A percentile compares a stretch with the other conserved stretches of the same genome.
Conservation (phyloP, 2,329 filamentous ascomycete genomes). For the Penicillium crustosum region DNA sequence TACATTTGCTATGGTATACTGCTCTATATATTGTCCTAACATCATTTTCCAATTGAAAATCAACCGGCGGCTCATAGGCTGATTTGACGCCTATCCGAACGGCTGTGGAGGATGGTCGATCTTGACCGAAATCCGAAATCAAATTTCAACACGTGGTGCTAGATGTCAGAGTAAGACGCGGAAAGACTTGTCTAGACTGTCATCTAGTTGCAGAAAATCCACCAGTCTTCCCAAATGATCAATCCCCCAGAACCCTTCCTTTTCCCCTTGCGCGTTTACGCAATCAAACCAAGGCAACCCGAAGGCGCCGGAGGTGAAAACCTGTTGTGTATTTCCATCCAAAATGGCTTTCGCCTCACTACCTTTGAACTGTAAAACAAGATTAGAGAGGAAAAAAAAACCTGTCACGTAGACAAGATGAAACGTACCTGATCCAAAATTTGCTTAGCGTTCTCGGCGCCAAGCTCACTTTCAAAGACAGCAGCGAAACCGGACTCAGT, state of each 20-base stretch:
- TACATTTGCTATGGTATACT: too few relatives aligned
- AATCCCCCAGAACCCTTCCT: conserved; percentile 59
- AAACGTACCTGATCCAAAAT: not conserved
- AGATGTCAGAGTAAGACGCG: conserved; percentile 25
- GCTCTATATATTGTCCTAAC: not conserved
- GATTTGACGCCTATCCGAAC: not conserved
- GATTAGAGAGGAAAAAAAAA: not conserved
- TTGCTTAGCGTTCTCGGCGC: not conserved
- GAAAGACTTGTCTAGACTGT: conserved; percentile 27
- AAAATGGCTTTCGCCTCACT: conserved; percentile 49
- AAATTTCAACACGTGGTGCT: not conserved
- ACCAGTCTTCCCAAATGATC: conserved; percentile 59
- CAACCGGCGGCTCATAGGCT: not conserved
- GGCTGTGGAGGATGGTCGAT: not conserved
- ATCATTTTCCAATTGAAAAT: not conserved
- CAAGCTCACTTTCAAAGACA: conserved; percentile 6
- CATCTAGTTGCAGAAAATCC: conserved; percentile 54
- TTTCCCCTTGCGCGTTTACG: conserved; percentile 54
- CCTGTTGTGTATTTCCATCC: conserved; percentile 50
- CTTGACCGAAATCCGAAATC: not conserved
- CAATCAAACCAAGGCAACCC: conserved; percentile 62
- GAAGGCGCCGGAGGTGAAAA: conserved; percentile 57
- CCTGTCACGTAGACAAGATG: not conserved
- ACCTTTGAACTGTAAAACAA: conserved; percentile 21
- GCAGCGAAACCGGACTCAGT: conserved; percentile 2